These are phyloP conservation scores for Proliferodiscus dingleyae DNA, from an alignment of 2,329 filamentous ascomycete genomes.

Conservation along the genomic window DNA sequence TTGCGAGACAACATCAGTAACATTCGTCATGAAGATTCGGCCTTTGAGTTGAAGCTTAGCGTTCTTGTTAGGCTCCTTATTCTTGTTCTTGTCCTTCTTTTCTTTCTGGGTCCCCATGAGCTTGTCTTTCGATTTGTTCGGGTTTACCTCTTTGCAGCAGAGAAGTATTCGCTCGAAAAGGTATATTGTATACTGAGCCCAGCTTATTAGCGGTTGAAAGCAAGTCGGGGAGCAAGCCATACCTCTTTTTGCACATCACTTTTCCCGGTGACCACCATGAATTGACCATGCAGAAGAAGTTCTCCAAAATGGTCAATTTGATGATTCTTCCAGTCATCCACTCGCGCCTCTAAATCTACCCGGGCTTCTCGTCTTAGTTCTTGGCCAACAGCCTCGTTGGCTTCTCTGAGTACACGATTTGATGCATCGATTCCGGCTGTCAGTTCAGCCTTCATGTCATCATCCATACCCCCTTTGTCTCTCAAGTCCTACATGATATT, in stretches of 20 bases:
- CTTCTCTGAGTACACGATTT: conserved; percentile 73
- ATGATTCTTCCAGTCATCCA: conserved; percentile 97
- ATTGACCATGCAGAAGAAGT: conserved; percentile 80
- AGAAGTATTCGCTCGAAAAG: conserved; percentile 93
- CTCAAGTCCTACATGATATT: conserved; percentile 62
- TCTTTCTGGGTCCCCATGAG: conserved; percentile 61
- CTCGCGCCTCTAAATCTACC: conserved; percentile 72
- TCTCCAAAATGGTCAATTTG: conserved; percentile 87
- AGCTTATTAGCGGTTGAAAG: conserved; percentile 24
- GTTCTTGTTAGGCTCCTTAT: conserved; percentile 59
- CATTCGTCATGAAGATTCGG: conserved; percentile 98
- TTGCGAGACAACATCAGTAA: conserved; percentile 86
- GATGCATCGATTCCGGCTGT: conserved; percentile 73
- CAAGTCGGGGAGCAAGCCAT: conserved; percentile 19
- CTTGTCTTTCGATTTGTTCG: conserved; percentile 76
- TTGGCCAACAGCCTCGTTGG: conserved; percentile 86
- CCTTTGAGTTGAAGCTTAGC: conserved; percentile 89
- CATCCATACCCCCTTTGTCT: conserved; percentile 74
- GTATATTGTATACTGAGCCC: conserved; percentile 84
- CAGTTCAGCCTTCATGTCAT: conserved; percentile 67
- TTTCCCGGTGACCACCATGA: conserved; percentile 84
- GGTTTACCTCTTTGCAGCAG: conserved; percentile 91
- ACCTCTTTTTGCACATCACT: conserved; percentile 84
- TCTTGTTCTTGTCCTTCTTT: conserved; percentile 74
- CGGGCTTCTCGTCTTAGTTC: conserved; percentile 81